Evolutionary conservation across 805 yeast species (phyloP).

Genomic region (Hanseniaspora hatyaiensis): DNA sequence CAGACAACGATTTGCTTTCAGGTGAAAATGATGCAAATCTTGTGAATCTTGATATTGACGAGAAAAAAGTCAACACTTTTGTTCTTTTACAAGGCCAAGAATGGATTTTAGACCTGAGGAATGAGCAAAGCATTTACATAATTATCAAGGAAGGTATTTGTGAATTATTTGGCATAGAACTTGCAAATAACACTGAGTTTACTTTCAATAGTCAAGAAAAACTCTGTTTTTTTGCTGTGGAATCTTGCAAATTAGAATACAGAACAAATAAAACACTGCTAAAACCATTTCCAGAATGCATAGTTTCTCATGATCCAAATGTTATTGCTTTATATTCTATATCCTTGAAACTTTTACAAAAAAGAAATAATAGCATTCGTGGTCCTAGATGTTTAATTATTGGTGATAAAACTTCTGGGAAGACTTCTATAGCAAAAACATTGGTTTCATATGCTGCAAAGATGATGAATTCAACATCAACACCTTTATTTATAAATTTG

Average conservation of each 20-base stretch:
- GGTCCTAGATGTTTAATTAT: constrained; percentile 48
- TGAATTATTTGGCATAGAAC: constrained; percentile 87
- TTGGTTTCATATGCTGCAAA: constrained; percentile 67
- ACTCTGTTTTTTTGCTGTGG: constrained; percentile 46
- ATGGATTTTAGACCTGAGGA: constrained; percentile 30
- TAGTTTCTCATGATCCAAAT: constrained; percentile 27
- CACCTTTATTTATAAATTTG: constrained; percentile 66
- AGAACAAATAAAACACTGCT: constrained; percentile 25
- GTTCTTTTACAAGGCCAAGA: constrained; percentile 23
- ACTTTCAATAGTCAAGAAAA: constrained; percentile 41
- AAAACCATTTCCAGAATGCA: constrained; percentile 13
- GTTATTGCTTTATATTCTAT: constrained; percentile 66
- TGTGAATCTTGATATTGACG: constrained; percentile 18
- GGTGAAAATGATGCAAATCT: constrained; percentile 6
- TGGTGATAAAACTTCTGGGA: constrained; percentile 68
- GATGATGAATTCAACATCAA: constrained; percentile 36
- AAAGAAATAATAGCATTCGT: constrained; percentile 55
- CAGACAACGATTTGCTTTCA: background rate
- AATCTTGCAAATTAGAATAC: constrained; percentile 54
- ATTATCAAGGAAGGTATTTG: constrained; percentile 54
- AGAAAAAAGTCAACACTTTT: constrained; percentile 21
- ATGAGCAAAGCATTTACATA: constrained; percentile 33
- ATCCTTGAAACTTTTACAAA: constrained; percentile 58
- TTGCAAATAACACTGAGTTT: constrained; percentile 59
- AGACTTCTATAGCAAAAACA: constrained; percentile 60